These are phyloP conservation scores for Bacidia rubella DNA, from an alignment of 495 filamentous ascomycete species.

Conservation along the genomic window DNA sequence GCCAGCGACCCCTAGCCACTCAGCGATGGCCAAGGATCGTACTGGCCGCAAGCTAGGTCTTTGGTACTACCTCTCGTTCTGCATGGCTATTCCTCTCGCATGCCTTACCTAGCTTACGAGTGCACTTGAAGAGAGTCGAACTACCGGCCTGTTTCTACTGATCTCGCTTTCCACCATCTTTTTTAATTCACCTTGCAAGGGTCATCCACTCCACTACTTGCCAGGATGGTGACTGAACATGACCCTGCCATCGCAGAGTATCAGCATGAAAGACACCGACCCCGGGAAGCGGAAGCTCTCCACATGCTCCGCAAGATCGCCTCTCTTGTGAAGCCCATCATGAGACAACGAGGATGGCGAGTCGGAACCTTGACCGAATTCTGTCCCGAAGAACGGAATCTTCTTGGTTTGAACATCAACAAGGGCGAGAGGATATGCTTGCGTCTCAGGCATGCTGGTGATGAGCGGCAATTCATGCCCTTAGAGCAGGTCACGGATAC, in stretches of 20 bases:
- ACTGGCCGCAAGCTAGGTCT: too few species aligned
- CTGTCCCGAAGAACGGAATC: constrained; percentile 57
- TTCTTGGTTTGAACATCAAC: constrained; percentile 75
- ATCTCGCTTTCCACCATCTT: too few species aligned
- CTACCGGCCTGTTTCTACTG: too few species aligned
- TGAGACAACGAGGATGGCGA: constrained; percentile 72
- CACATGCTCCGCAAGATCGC: constrained; percentile 69
- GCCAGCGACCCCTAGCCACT: too few species aligned
- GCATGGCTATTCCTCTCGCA: too few species aligned
- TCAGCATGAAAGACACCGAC: constrained; percentile 61
- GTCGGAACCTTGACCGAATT: constrained; percentile 77
- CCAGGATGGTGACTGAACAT: constrained; percentile 27
- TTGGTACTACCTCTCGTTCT: too few species aligned
- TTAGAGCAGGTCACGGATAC: constrained; percentile 73
- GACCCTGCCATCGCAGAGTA: constrained; percentile 64
- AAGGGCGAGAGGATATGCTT: constrained; percentile 67
- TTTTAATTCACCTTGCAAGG: too few species aligned
- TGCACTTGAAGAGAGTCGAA: too few species aligned
- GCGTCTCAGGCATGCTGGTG: constrained; percentile 63
- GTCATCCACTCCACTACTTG: not conserved
- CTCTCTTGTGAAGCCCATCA: constrained; percentile 87
- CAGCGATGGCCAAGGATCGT: too few species aligned
- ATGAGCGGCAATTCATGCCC: constrained; percentile 66
- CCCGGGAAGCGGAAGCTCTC: constrained; percentile 67
- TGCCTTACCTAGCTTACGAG: too few species aligned